Evolutionary conservation across 129 eudicot species (phyloP), one percentile per base, ranked within the genome.

Genomic region (Lactuca saligna): DNA sequence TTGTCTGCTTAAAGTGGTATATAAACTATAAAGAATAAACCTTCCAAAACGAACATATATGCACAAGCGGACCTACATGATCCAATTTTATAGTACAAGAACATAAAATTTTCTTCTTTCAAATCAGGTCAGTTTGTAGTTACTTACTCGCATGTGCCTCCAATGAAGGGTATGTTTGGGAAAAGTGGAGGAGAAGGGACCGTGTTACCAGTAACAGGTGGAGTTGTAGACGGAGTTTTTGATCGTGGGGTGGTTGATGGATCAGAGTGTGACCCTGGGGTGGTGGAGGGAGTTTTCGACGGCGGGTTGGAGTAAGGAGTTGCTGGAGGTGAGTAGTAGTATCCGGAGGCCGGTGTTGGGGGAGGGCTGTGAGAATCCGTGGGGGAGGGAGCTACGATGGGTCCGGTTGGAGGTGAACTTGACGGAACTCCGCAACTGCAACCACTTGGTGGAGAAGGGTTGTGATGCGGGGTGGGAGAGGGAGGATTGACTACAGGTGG

Each of bases 121-220:
- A 35, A 25, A 25, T 25, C 29, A 12, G 31, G 1, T 57, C 46
- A 33, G 54, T 15, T 9, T 72, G 32, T 34, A 61, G 16, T 44
- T 15, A 84, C 97, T 90, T 83, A 87, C 97, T 17, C 48, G 88
- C 89, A 87, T 13, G 91, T 81, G 44, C 84, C 84, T 31, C 76
- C 80, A 41, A 85, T 29, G 63, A 86, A 84, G 31, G 93, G 90
- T 6, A 85, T 65, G 62, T 68, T 53, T 15, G 95, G 95, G 73
- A 75, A 72, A 39, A 53, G 64, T 13, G 91, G 75, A 63, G 96
- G 90, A 31, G 92, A 70, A 6, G 73, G 88, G 32, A 56, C 15
- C 3, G 84, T 63, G 82, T 38, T 76, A 35, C 70, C 75, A 4
- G 85, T 75, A 39, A 59, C 37, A 16, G 82, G 54, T 0, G 84